These are phyloP conservation scores for Podosphaera xanthii DNA, from an alignment of 2,329 filamentous ascomycete genomes.

Conservation along the genomic window DNA sequence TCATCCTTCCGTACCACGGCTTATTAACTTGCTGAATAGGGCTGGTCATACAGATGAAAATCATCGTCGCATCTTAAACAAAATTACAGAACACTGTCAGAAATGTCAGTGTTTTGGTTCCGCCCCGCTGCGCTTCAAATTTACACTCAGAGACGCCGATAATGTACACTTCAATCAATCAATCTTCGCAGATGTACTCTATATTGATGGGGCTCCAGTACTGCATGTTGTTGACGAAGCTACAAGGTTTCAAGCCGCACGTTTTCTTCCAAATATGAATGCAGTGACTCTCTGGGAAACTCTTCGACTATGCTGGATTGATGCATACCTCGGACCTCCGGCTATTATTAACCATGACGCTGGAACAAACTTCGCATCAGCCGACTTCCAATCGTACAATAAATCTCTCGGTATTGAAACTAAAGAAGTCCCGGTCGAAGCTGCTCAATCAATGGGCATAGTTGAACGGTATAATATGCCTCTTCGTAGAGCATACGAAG, in stretches of 20 bases:
- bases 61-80: not conserved
- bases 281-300: not conserved
- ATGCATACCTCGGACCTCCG: not conserved
- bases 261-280: not conserved
- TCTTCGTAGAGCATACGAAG: not conserved
- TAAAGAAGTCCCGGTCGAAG: not conserved
- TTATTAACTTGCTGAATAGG: not conserved
- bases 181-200: constrained; percentile 1
- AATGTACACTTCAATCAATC: constrained; percentile 1
- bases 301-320: not conserved
- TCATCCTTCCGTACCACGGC: not conserved
- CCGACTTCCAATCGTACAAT: not conserved
- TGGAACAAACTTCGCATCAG: not conserved
- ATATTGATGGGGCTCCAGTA: not conserved
- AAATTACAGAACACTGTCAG: not conserved
- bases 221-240: constrained; percentile 1
- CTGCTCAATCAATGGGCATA: not conserved
- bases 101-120: not conserved
- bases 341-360: not conserved
- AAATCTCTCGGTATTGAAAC: not conserved
- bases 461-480: not conserved
- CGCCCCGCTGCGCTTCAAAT: not conserved
- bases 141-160: constrained; percentile 1
- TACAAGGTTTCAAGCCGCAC: not conserved
- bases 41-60: not conserved